phyloP scores from a whole-genome alignment of 2,329 filamentous ascomycete genomes.

The Keithomyces neogunnii region DNA sequence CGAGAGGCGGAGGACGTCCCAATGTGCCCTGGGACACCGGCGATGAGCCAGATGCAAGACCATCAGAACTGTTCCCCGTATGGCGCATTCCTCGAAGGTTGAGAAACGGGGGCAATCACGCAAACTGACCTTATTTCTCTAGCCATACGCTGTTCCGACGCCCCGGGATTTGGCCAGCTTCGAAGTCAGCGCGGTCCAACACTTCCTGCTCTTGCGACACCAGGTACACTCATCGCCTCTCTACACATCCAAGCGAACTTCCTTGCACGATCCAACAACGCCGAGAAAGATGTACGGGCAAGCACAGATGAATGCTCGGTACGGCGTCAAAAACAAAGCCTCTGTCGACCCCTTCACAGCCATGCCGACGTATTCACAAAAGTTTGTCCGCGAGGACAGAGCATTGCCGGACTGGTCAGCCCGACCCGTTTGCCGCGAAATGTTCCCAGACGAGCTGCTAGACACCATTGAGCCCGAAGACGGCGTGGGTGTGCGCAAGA shows the following conservation, averaged over 20 bases:
- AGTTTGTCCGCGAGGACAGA: conserved; percentile 42
- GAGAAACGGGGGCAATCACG: neutral
- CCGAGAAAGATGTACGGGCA: conserved; percentile 42
- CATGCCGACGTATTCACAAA: conserved; percentile 49
- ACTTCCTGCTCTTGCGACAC: conserved; percentile 47
- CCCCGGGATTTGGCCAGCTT: conserved; percentile 32
- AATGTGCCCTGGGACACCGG: conserved; percentile 43
- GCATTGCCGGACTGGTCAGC: conserved; percentile 45
- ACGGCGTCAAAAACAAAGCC: conserved; percentile 45
- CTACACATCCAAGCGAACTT: conserved; percentile 46
- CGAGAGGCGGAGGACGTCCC: conserved; percentile 35
- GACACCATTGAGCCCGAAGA: conserved; percentile 40
- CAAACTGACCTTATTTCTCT: neutral
- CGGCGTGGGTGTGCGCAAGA: conserved; percentile 28
- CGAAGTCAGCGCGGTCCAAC: conserved; percentile 40
- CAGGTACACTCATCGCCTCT: conserved; percentile 46
- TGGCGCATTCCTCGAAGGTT: conserved; percentile 10
- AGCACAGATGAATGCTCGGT: conserved; percentile 49
- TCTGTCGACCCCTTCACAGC: conserved; percentile 50
- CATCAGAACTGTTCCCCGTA: conserved; percentile 53
- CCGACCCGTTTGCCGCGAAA: conserved; percentile 40
- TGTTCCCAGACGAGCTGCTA: conserved; percentile 50
- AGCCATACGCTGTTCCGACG: conserved; percentile 43
- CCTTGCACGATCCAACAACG: conserved; percentile 29
- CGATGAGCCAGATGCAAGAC: conserved; percentile 47